Evolutionary conservation across 2,329 filamentous ascomycete genomes (phyloP), one percentile per base, ranked within the genome.

Genomic region (Aspergillus phoenicis): DNA sequence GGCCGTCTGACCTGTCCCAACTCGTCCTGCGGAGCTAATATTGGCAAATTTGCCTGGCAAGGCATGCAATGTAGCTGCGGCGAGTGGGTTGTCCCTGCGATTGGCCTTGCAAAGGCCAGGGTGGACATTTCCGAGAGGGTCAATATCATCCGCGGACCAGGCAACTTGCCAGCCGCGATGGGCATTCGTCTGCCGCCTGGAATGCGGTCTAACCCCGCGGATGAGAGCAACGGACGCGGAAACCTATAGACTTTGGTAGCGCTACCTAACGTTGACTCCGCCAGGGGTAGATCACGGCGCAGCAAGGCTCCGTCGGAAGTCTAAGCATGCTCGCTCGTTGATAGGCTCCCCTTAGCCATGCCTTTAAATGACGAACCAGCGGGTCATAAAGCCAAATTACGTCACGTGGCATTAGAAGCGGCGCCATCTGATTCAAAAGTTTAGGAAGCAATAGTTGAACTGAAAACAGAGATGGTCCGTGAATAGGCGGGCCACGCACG

Each of bases 11-110:
- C 88, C 61, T 99, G 95, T 71, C 94, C 95, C 8, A 90, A 89
- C 68, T 61, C 74, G 8, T 90, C 89, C 71, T 99, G 95, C 76
- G 87, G 85, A 51, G 87, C 91, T 43, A 92, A 91, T 56, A 87
- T 98, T 52, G 95, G 95, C 41, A 91, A 95, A 69, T 99, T 97
- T 73, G 91, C 94, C 56, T 99, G 95, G 95, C 92, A 96, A 75
- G 95, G 95, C 13, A 89, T 97, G 83, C 88, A 88, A 74, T 99
- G 95, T 79, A 95, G 88, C 72, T 99, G 95, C 76, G 88, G 89
- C 39, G 87, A 89, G 64, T 98, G 95, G 94, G 84, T 97, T 22
- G 91, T 93, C 54, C 94, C 95, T 8, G 93, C 90, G 0, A 95
- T 99, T 74, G 94, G 90, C 63, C 81, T 98, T 63, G 89, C 92